phyloP scores from a whole-genome alignment of 2,329 filamentous ascomycete genomes.

The Atkinsonella hypoxylon region DNA sequence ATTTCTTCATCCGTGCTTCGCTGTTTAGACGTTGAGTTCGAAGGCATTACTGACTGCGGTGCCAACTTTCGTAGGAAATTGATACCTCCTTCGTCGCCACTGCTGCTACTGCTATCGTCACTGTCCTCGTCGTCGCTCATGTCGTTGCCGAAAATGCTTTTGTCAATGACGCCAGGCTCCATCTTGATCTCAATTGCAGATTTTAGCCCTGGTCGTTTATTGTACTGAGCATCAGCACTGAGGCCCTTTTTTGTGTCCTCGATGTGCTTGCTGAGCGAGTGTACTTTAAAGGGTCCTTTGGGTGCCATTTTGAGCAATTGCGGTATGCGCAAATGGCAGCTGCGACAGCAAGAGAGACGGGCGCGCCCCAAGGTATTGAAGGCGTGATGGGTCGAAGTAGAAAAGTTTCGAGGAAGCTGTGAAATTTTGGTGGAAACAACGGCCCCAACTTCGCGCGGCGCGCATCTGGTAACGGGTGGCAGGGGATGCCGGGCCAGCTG shows the following conservation, averaged over 20 bases:
- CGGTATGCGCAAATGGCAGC: not conserved
- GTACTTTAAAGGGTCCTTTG: constrained; percentile 23
- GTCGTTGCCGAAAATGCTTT: constrained; percentile 18
- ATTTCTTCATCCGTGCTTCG: constrained; percentile 26
- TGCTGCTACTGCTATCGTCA: constrained; percentile 22
- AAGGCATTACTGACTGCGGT: constrained; percentile 8
- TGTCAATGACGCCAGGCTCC: constrained; percentile 12
- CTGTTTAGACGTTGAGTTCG: constrained; percentile 13
- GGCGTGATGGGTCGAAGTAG: not conserved
- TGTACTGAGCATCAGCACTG: constrained; percentile 21
- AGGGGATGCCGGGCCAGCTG: not conserved
- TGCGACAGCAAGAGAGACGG: not conserved
- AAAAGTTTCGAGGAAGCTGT: constrained; percentile 7
- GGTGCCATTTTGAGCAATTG: constrained; percentile 22
- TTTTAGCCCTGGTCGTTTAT: constrained; percentile 15
- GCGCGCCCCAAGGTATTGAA: not conserved
- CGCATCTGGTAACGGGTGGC: not conserved
- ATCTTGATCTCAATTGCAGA: constrained; percentile 21
- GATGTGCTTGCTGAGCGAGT: constrained; percentile 26
- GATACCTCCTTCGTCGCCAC: constrained; percentile 19
- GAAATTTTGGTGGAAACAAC: constrained; percentile 7
- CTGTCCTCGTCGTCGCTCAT: constrained; percentile 19
- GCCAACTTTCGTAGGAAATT: constrained; percentile 23
- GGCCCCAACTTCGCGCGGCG: constrained; percentile 5
- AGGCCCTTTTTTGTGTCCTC: constrained; percentile 25